Evolutionary conservation across 1,284 basidiomycete species (phyloP).

Genomic region (Tausonia pullulans): DNA sequence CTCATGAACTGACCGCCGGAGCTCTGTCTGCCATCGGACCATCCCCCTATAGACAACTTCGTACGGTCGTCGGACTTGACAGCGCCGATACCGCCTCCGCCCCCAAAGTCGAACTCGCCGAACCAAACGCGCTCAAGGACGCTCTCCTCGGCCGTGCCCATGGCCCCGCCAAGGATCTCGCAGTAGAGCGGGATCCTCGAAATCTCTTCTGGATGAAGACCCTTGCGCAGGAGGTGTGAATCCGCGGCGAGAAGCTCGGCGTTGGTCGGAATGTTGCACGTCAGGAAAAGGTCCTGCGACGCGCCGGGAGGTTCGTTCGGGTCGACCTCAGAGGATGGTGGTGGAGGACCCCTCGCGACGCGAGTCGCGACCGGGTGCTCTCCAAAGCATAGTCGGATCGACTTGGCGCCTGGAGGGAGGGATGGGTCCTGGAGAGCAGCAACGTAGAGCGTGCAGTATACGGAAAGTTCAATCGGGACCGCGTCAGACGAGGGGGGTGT

Average conservation of each 20-base stretch:
- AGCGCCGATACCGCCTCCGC: not conserved
- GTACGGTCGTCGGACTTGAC: not conserved
- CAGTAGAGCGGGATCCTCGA: conserved; percentile 1
- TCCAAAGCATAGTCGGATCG: conserved; percentile 13
- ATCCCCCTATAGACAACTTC: not conserved
- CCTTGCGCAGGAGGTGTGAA: not conserved
- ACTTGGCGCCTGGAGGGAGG: conserved; percentile 1
- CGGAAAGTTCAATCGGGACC: not conserved
- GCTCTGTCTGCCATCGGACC: not conserved
- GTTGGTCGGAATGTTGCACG: conserved; percentile 4
- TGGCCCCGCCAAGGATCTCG: conserved; percentile 4
- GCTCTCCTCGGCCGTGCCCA: not conserved
- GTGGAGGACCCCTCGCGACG: conserved; percentile 1
- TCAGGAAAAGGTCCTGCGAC: conserved; percentile 6
- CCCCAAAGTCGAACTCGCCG: conserved; percentile 6
- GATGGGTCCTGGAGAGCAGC: not conserved
- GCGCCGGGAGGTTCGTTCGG: not conserved
- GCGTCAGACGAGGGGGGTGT: not conserved
- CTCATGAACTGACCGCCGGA: not conserved
- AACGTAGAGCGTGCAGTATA: not conserved
- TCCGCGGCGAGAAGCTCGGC: not conserved
- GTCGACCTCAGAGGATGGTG: not conserved
- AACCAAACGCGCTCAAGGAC: conserved; percentile 14
- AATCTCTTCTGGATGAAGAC: not conserved
- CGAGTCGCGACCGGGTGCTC: conserved; percentile 9